phyloP scores from a whole-genome alignment of 2,329 filamentous ascomycete species.

The Aspergillus melleus region DNA sequence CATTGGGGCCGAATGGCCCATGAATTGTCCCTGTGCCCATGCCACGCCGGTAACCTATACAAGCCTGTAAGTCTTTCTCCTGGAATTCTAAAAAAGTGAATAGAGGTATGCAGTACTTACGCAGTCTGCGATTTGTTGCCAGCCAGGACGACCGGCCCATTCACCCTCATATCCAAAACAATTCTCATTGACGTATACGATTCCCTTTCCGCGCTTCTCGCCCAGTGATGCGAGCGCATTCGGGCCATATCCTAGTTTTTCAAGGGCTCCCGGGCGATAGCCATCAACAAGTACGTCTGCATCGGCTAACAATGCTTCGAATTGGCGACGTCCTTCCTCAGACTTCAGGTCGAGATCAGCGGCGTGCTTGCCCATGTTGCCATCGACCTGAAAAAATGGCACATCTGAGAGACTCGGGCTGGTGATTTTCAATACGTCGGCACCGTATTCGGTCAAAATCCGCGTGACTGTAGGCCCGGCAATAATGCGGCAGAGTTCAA shows the following conservation, averaged over 20 bases:
- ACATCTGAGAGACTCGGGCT: slow-evolving; percentile 68
- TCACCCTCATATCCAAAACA: slow-evolving; percentile 67
- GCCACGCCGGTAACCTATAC: slow-evolving; percentile 43
- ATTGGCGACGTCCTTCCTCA: slow-evolving; percentile 51
- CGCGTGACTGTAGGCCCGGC: slow-evolving; percentile 70
- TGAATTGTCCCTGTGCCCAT: slow-evolving; percentile 45
- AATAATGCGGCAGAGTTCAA: slow-evolving; percentile 73
- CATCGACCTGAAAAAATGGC: slow-evolving; percentile 70
- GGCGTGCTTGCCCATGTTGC: slow-evolving; percentile 70
- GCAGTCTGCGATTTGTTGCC: slow-evolving; percentile 71
- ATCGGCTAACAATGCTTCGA: slow-evolving; percentile 61
- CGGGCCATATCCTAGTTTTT: slow-evolving; percentile 63
- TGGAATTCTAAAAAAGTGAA: background rate
- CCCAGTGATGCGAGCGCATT: slow-evolving; percentile 55
- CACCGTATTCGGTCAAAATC: slow-evolving; percentile 69
- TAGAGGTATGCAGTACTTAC: slow-evolving; percentile 42
- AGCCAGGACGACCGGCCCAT: slow-evolving; percentile 65
- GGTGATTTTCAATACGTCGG: slow-evolving; percentile 70
- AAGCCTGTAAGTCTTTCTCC: background rate
- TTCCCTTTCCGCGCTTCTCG: slow-evolving; percentile 58
- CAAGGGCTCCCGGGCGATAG: slow-evolving; percentile 66
- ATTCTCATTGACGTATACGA: slow-evolving; percentile 69
- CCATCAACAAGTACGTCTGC: slow-evolving; percentile 69
- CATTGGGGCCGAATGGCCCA: slow-evolving; percentile 39
- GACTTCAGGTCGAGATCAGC: slow-evolving; percentile 64